Evolutionary conservation across 805 yeast genomes (phyloP), one percentile per base, ranked within the genome.

Genomic region (Cyberlindnera galapagoensis): DNA sequence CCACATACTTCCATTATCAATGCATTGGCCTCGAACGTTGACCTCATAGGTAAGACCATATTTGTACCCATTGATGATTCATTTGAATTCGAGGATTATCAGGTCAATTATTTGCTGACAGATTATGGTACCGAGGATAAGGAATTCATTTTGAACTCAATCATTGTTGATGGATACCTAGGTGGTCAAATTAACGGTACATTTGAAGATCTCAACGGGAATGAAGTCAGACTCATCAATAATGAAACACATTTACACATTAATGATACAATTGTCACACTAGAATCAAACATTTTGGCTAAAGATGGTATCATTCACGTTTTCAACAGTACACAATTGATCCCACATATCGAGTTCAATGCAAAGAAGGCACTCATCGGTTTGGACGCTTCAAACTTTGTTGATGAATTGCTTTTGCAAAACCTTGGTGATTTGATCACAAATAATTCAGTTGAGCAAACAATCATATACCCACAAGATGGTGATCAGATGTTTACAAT

Each of bases 371-470:
- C 74, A 43, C 52, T 80, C 3, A 59, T 71, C 32, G 86, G 83
- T 0, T 51, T 76, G 26, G 69, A 76, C 37, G 76, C 74, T 31
- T 63, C 78, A 3, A 63, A 63, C 18, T 76, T 84, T 51, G 88
- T 83, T 6, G 67, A 70, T n/a, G 94, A 85, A 45, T 43, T 85
- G 11, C 63, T 72, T 26, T 71, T 83, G 33, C 69, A 87, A 36
- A 67, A 70, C 9, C 55, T 85, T 13, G 56, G 63, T 3, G 40
- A 67, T 26, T 55, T 84, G 29, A 69, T 88, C 12, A 80, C 76
- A 34, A 76, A 79, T 21, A 46, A 58, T 2, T 51, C 64, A 0
- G 20, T 55, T 0, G 60, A 68, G 18, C 81, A 76, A 47, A 80
- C 94, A 0, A 61, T 88, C 1, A 71, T 88, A 34, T 63, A 85